Base-by-base conservation (phyloP, 2,329 filamentous ascomycete species). In the Proliferodiscus dingleyae region DNA sequence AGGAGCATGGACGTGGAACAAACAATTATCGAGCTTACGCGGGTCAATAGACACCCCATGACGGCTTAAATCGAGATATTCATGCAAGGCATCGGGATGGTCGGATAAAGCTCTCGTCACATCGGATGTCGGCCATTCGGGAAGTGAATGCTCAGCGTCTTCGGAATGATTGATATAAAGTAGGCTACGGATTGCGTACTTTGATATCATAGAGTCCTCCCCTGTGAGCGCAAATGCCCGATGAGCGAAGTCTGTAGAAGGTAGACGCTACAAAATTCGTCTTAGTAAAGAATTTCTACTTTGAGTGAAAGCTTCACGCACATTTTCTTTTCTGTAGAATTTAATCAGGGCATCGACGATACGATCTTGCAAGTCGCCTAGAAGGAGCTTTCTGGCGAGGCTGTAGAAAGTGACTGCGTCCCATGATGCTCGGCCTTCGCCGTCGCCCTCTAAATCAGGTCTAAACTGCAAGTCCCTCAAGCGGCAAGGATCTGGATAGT, bases 291-390 rank as follows among this genome's bases (percentile, higher is more conserved):
- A 5, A 32, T 8, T 15, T n/a, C 5, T 10, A 7, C 19, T 3
- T 34, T 19, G 9, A 10, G 3, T 2, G 3, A 9, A 11, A 15
- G 32, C 7, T 18, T 5, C 13, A 9, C 32, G 10, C 19, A 34
- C 32, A 18, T 34, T 21, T n/a, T 4, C 4, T 30, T 9, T 32
- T 11, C 24, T 41, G 22, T 48, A 42, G n/a, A 40, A 36, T 10
- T 19, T 23, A 13, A 48, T 43, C 11, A 49, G 22, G 11, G 32
- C 23, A 18, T 37, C 21, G 21, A 49, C 45, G 21, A 39, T 44
- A 5, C 22, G 7, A 19, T 53, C 39, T 13, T 47, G 41, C 7
- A 51, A 41, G n/a, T 46, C 37, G n/a, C 29, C 33, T 2, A 53
- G 15, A 9, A 36, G 30, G 30, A 28, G 43, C 21, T 45, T 48